These are phyloP conservation scores for Teunomyces pallodes DNA, from an alignment of 805 yeast genomes.

Conservation along the genomic window DNA sequence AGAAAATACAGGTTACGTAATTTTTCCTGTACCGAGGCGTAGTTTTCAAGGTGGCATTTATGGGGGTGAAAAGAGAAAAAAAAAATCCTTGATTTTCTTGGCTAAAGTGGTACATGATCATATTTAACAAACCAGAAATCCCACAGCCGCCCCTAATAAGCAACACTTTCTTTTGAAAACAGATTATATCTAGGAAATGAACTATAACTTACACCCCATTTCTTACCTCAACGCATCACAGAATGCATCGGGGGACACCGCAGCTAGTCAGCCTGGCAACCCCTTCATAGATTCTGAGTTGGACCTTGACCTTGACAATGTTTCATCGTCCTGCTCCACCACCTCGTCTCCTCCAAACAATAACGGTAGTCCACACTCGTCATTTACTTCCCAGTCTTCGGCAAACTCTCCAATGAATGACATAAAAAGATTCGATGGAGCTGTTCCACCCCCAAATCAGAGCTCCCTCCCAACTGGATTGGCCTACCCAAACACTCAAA, in stretches of 20 bases:
- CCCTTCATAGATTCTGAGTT: slow-evolving; percentile 23
- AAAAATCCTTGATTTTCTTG: slow-evolving; percentile 1
- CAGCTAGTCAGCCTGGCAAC: background rate
- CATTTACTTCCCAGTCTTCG: slow-evolving; percentile 37
- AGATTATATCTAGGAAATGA: slow-evolving; percentile 18
- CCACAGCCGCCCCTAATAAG: background rate
- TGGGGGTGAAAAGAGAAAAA: background rate
- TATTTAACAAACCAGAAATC: slow-evolving; percentile 2
- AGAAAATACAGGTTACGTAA: background rate
- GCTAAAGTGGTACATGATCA: slow-evolving; percentile 1
- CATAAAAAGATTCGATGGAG: slow-evolving; percentile 7
- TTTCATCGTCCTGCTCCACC: slow-evolving; percentile 29
- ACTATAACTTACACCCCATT: slow-evolving; percentile 45
- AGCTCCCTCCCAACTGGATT: background rate
- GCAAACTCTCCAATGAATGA: slow-evolving; percentile 33
- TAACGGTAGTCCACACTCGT: slow-evolving; percentile 32
- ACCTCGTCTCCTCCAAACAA: slow-evolving; percentile 14
- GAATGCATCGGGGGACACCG: slow-evolving; percentile 2
- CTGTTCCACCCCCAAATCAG: slow-evolving; percentile 1
- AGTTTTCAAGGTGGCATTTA: background rate
- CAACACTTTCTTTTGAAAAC: background rate
- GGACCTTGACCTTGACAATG: slow-evolving; percentile 25
- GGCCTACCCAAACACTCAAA: slow-evolving; percentile 6
- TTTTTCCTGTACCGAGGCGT: background rate
- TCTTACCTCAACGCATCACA: slow-evolving; percentile 40